Conservation (phyloP, 1,139 yeast species). For the Candida labiduridarum region DNA sequence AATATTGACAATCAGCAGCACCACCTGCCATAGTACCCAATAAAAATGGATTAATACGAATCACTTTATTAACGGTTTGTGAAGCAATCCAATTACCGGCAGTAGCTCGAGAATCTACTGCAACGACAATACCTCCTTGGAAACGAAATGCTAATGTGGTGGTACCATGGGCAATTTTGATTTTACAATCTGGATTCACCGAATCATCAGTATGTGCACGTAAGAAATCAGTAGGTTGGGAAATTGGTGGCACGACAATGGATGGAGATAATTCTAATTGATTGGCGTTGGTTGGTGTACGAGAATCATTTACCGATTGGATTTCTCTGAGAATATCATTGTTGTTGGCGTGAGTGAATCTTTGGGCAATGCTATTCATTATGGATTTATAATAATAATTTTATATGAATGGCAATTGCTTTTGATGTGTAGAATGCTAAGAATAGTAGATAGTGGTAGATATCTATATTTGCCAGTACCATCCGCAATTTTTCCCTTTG, state of each 20-base stretch:
- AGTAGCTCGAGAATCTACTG: constrained; percentile 98
- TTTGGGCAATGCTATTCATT: constrained; percentile 48
- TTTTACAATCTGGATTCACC: constrained; percentile 87
- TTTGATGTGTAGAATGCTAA: background rate
- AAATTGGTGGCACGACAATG: constrained; percentile 77
- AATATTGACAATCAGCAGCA: constrained; percentile 98
- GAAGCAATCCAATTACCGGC: constrained; percentile 99
- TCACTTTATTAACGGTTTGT: constrained; percentile 95
- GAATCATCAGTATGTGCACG: constrained; percentile 98
- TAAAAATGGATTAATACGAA: constrained; percentile 91
- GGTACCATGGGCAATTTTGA: constrained; percentile 98
- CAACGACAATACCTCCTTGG: constrained; percentile 93
- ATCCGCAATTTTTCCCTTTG: too few relatives aligned
- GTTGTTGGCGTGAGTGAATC: constrained; percentile 36
- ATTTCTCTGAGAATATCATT: constrained; percentile 33
- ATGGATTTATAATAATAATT: background rate
- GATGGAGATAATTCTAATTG: constrained; percentile 59
- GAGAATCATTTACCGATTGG: constrained; percentile 26
- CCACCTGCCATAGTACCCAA: constrained; percentile 99
- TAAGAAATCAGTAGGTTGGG: constrained; percentile 90
- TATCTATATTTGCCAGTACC: background rate
- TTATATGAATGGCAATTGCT: constrained; percentile 1
- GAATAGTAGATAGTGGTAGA: background rate
- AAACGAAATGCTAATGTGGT: constrained; percentile 96
- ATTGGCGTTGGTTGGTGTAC: constrained; percentile 21